Evolutionary conservation across 495 filamentous ascomycete species (phyloP), one percentile per base, ranked within the genome.

Genomic region (Lasiosphaeris hirsuta): DNA sequence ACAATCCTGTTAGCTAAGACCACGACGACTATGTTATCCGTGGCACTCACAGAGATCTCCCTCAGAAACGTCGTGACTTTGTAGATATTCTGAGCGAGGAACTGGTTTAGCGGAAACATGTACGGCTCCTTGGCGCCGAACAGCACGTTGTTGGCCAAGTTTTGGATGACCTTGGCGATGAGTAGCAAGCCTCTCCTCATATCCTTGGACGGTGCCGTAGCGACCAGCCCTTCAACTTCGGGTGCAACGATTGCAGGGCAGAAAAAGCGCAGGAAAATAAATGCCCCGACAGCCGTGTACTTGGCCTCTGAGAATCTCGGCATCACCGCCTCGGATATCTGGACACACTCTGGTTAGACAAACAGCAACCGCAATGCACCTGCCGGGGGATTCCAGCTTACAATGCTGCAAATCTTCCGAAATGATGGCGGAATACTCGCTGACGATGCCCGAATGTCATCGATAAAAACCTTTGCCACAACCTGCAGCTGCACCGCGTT

Each of bases 91-190:
- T 82, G 74, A 0, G 81, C 80, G 34, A 87, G 66, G 61, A 87
- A 86, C 60, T 83, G 79, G 60, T 86, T 86, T 13, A 87, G 67
- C 8, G 84, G 84, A 57, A 81, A 81, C 84, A 87, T 87, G 62
- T 82, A 87, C 10, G 83, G 79, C 64, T 87, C 84, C 65, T 87
- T 87, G 30, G 81, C 81, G n/a, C 84, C 84, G 55, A 87, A 87
- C 1, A 86, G 72, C 34, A 87, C 84, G 61, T 87, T 87, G 57
- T 87, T 87, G 34, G 84, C 84, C 41, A 87, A 69, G 63, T 85
- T 86, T 58, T 87, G 84, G 30, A 87, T 80, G 53, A 87, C 79
- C 61, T 87, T 87, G 15, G 84, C 84, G 52, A 87, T 85, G 30
- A 87, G 75, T 19, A 87, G 73, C 23, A 87, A 69, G 3, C 84